Evolutionary conservation across 2,329 filamentous ascomycete species (phyloP).

Genomic region (Colletotrichum sansevieriae): DNA sequence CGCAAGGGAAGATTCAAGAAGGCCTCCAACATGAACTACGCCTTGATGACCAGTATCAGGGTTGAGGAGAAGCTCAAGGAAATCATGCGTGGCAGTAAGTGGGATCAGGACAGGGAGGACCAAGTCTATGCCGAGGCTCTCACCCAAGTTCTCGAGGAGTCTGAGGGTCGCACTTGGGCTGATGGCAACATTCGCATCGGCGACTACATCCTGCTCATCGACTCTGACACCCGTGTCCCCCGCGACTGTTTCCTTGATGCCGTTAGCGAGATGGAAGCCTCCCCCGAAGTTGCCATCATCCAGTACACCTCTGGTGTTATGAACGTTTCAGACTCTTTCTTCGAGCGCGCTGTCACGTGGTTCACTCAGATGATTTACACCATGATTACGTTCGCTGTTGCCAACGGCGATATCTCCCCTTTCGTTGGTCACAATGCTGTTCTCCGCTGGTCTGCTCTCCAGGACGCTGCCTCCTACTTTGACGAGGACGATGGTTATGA

Average conservation of each 20-base stretch:
- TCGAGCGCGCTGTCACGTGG: slow-evolving; percentile 81
- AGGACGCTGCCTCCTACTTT: slow-evolving; percentile 50
- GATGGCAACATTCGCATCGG: slow-evolving; percentile 69
- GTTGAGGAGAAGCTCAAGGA: slow-evolving; percentile 66
- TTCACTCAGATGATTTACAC: slow-evolving; percentile 85
- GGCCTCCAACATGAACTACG: slow-evolving; percentile 78
- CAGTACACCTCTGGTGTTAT: slow-evolving; percentile 82
- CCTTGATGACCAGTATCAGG: slow-evolving; percentile 65
- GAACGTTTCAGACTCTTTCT: slow-evolving; percentile 79
- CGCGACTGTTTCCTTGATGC: slow-evolving; percentile 76
- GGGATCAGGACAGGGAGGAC: slow-evolving; percentile 56
- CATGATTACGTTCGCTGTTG: slow-evolving; percentile 77
- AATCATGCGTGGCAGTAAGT: slow-evolving; percentile 54
- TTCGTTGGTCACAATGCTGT: slow-evolving; percentile 86
- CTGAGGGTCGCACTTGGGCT: slow-evolving; percentile 67
- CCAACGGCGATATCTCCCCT: slow-evolving; percentile 78
- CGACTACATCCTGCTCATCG: slow-evolving; percentile 75
- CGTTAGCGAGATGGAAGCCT: slow-evolving; percentile 78
- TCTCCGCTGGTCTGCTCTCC: slow-evolving; percentile 70
- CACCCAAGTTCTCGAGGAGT: slow-evolving; percentile 60
- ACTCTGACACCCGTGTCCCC: slow-evolving; percentile 78
- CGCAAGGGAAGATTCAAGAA: slow-evolving; percentile 74
- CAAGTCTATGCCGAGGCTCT: slow-evolving; percentile 60
- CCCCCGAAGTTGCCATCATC: slow-evolving; percentile 77
- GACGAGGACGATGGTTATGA: slow-evolving; percentile 70